Conservation (phyloP, 1,284 basidiomycete genomes). For the Naganishia cerealis region DNA sequence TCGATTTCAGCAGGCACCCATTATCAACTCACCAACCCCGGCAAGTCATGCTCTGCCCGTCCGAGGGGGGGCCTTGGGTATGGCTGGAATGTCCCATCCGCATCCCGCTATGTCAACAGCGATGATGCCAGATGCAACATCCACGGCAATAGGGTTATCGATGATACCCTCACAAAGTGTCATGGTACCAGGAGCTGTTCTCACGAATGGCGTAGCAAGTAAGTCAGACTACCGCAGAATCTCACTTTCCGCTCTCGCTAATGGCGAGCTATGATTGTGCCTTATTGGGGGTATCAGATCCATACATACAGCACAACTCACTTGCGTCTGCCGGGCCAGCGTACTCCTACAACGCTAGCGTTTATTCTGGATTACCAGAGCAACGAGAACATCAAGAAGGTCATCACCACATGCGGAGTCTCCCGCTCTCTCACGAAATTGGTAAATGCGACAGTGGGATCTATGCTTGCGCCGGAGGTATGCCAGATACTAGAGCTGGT, state of each 20-base stretch:
- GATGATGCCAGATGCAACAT: conserved; percentile 4
- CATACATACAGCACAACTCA: conserved; percentile 24
- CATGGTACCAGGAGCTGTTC: conserved; percentile 8
- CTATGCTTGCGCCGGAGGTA: conserved; percentile 16
- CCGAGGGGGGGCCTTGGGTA: conserved; percentile 3
- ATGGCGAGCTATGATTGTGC: not conserved
- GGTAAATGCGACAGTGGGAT: conserved; percentile 13
- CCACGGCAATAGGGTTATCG: not conserved
- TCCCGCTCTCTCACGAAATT: not conserved
- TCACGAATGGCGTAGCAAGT: conserved; percentile 23
- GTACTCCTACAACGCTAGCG: conserved; percentile 9
- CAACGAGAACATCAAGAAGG: not conserved
- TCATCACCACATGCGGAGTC: not conserved
- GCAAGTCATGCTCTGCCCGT: conserved; percentile 18
- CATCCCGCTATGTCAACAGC: conserved; percentile 16
- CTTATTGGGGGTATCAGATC: not conserved
- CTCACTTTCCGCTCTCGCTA: not conserved
- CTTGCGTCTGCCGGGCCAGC: conserved; percentile 11
- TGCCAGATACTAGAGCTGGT: conserved; percentile 3
- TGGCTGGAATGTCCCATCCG: conserved; percentile 16
- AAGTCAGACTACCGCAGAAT: not conserved
- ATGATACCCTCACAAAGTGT: conserved; percentile 1
- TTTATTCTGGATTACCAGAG: conserved; percentile 2
- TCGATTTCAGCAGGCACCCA: conserved; percentile 16
- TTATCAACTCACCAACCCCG: conserved; percentile 17